These are phyloP conservation scores for Musa itinerans DNA, from an alignment of 176 grass and related monocot species.

Conservation along the genomic window DNA sequence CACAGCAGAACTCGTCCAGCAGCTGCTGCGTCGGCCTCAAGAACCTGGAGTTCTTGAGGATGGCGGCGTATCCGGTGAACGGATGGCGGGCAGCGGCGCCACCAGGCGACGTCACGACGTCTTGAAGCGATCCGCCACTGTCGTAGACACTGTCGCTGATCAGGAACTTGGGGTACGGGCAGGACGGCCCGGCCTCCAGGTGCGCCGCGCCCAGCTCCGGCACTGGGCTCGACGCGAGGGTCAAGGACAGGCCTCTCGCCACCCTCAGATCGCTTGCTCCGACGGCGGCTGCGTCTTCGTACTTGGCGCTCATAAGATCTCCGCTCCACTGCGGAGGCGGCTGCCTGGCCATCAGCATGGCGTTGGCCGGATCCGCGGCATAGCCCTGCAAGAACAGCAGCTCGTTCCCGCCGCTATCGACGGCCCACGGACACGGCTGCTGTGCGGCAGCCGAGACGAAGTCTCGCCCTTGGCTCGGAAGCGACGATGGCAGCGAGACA, in stretches of 20 bases:
- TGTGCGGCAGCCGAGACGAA: background rate
- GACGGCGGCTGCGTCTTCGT: background rate
- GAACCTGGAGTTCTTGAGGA: slow-evolving; percentile 39
- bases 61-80: slow-evolving; percentile 39
- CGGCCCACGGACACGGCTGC: background rate
- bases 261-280: background rate
- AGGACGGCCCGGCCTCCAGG: background rate
- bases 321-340: background rate
- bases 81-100: slow-evolving; percentile 15
- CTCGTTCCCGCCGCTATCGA: background rate
- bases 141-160: background rate
- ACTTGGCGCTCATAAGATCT: background rate
- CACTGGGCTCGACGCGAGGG: background rate
- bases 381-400: background rate
- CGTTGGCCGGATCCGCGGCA: background rate
- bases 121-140: background rate
- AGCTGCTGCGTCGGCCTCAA: slow-evolving; percentile 44
- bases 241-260: background rate
- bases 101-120: slow-evolving; percentile 2
- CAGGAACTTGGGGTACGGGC: background rate
- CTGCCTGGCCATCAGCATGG: slow-evolving; percentile 1
- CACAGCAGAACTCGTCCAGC: slow-evolving; percentile 38
- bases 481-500: background rate
- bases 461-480: background rate
- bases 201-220: background rate